Evolutionary conservation across 768 basidiomycete genomes (phyloP).

Genomic region (Boletus fagicola): DNA sequence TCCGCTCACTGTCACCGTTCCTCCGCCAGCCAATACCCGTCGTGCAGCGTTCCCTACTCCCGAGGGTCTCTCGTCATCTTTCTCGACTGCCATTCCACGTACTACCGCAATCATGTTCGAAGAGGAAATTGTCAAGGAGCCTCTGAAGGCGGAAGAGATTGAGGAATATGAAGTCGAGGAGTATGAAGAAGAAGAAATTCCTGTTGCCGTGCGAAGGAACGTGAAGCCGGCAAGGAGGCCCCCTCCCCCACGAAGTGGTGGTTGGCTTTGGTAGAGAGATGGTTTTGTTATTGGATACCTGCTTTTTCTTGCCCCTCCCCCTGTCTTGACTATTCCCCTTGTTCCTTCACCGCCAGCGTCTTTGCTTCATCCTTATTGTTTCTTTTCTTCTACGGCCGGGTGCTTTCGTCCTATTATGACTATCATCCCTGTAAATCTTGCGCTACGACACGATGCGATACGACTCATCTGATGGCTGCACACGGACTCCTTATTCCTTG

Average conservation of each 20-base stretch:
- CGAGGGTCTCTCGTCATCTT: conserved; percentile 54
- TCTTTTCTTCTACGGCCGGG: conserved; percentile 2
- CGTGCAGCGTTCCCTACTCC: conserved; percentile 72
- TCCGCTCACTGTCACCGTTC: conserved; percentile 66
- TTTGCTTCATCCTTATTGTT: conserved; percentile 20
- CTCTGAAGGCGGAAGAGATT: conserved; percentile 37
- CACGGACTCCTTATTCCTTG: conserved; percentile 18
- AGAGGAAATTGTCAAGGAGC: conserved; percentile 47
- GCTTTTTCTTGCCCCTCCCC: conserved; percentile 31
- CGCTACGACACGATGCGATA: conserved; percentile 26
- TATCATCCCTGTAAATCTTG: conserved; percentile 17
- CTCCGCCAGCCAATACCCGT: conserved; percentile 77
- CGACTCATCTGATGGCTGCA: conserved; percentile 23
- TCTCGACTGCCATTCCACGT: conserved; percentile 62
- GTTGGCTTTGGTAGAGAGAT: conserved; percentile 57
- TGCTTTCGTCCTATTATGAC: conserved; percentile 10
- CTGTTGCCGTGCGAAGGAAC: conserved; percentile 41
- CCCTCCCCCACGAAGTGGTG: conserved; percentile 43
- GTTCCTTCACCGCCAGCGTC: conserved; percentile 24
- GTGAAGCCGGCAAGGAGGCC: conserved; percentile 47
- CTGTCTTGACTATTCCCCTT: conserved; percentile 21
- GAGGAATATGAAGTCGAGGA: conserved; percentile 38
- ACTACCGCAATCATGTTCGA: conserved; percentile 72
- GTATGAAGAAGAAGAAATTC: conserved; percentile 44
- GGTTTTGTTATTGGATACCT: conserved; percentile 33